These are phyloP conservation scores for Cordyceps militaris DNA, from an alignment of 2,329 filamentous ascomycete species.

Conservation along the genomic window DNA sequence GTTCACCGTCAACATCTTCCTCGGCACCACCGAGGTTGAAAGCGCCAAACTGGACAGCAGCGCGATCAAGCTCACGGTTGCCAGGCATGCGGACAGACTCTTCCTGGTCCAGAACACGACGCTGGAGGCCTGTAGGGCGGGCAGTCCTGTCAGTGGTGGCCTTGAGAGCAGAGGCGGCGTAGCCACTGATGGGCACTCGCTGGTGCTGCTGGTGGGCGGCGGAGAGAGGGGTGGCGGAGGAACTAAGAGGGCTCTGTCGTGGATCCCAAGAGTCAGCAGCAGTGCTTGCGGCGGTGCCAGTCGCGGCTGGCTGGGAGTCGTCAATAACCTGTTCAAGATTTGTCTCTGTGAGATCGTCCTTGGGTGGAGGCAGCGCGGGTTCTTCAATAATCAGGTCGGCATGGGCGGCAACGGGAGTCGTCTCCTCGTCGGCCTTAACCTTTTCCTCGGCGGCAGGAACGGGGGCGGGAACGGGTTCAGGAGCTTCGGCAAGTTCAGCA, in stretches of 20 bases:
- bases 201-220: constrained; percentile 56
- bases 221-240: constrained; percentile 60
- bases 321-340: constrained; percentile 91
- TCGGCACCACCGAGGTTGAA: constrained; percentile 81
- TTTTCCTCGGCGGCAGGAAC: constrained; percentile 21
- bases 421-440: constrained; percentile 27
- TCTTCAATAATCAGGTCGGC: constrained; percentile 39
- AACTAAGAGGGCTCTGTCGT: constrained; percentile 49
- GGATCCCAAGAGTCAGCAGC: constrained; percentile 79
- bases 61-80: constrained; percentile 87
- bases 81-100: constrained; percentile 98
- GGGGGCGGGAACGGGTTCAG: constrained; percentile 30
- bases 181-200: constrained; percentile 59
- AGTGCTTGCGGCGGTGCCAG: constrained; percentile 82
- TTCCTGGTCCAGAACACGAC: constrained; percentile 86
- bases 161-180: constrained; percentile 75
- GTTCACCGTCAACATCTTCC: constrained; percentile 86
- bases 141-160: constrained; percentile 56
- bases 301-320: constrained; percentile 66
- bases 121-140: constrained; percentile 73
- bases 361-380: constrained; percentile 57
- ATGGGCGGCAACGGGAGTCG: constrained; percentile 27
- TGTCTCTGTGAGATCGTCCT: constrained; percentile 79
- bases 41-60: constrained; percentile 92
- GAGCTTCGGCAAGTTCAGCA: constrained; percentile 19